Conservation (phyloP, 768 basidiomycete genomes). For the Podaxis rugospora region DNA sequence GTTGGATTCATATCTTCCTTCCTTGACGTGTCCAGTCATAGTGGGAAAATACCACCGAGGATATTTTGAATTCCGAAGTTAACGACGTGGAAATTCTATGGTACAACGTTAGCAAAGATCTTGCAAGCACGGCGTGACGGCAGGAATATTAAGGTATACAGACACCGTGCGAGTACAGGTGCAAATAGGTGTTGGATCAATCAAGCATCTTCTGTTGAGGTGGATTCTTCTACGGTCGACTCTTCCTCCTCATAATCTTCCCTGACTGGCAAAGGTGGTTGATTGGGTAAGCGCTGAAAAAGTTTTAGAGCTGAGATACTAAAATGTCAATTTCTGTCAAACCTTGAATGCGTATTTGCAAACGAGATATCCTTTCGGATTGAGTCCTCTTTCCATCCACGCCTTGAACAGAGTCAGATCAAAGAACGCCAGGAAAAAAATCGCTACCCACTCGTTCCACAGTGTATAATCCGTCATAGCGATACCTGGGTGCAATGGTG, state of each 20-base stretch:
- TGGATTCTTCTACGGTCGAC: neutral
- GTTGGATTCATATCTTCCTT: neutral
- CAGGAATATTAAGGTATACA: neutral
- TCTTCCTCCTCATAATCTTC: constrained; percentile 15
- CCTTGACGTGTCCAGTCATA: neutral
- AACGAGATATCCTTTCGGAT: constrained; percentile 65
- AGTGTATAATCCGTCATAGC: constrained; percentile 85
- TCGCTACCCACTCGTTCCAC: constrained; percentile 57
- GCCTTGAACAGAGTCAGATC: constrained; percentile 34
- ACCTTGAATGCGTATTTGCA: constrained; percentile 88
- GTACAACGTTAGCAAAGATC: neutral
- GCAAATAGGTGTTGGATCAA: neutral
- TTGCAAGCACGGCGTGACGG: neutral
- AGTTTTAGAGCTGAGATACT: neutral
- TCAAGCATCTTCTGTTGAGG: neutral
- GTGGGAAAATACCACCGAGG: neutral
- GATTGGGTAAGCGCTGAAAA: constrained; percentile 48
- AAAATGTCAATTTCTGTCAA: constrained; percentile 13
- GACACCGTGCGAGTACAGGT: neutral
- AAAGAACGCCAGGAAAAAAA: neutral
- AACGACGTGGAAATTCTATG: neutral
- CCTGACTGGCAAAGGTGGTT: constrained; percentile 45
- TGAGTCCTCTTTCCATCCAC: constrained; percentile 72
- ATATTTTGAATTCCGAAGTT: neutral
- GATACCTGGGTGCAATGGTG: constrained; percentile 47